Conservation (phyloP, 768 basidiomycete species). For the Albatrellus ellisii region DNA sequence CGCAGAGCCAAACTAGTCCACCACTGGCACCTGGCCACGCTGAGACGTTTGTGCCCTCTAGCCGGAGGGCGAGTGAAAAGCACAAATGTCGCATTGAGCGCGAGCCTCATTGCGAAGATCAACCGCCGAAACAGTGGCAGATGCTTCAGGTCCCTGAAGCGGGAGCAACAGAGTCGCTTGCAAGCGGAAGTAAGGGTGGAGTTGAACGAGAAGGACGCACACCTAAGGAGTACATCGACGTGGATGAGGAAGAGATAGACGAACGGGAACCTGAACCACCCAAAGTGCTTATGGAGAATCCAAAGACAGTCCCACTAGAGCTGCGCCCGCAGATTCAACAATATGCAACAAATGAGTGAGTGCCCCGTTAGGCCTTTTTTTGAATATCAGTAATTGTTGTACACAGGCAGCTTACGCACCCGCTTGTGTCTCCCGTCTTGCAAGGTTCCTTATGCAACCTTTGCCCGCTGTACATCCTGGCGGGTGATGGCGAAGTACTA, state of each 20-base stretch:
- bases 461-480: slow-evolving; percentile 61
- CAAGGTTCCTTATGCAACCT: slow-evolving; percentile 65
- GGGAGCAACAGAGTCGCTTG: too few species aligned
- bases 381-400: background rate
- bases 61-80: slow-evolving; percentile 14
- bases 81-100: too few species aligned
- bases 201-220: too few species aligned
- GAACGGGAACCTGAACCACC: slow-evolving; percentile 42
- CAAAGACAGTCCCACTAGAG: slow-evolving; percentile 30
- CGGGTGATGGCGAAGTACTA: slow-evolving; percentile 62
- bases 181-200: too few species aligned
- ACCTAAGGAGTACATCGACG: background rate
- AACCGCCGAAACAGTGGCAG: slow-evolving; percentile 1
- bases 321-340: slow-evolving; percentile 59
- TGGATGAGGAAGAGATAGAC: slow-evolving; percentile 15
- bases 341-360: slow-evolving; percentile 62
- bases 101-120: background rate
- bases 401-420: slow-evolving; percentile 44
- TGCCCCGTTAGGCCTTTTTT: slow-evolving; percentile 1
- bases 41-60: slow-evolving; percentile 30
- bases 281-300: slow-evolving; percentile 39
- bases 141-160: background rate
- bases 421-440: slow-evolving; percentile 59
- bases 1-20: slow-evolving; percentile 24
- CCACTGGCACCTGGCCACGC: slow-evolving; percentile 37